Percentiles rank a stretch among this genome's conserved stretches.
Evolutionary conservation across 2,329 filamentous ascomycete species (phyloP).

Genomic region (Acephala macrosclerotiorum): DNA sequence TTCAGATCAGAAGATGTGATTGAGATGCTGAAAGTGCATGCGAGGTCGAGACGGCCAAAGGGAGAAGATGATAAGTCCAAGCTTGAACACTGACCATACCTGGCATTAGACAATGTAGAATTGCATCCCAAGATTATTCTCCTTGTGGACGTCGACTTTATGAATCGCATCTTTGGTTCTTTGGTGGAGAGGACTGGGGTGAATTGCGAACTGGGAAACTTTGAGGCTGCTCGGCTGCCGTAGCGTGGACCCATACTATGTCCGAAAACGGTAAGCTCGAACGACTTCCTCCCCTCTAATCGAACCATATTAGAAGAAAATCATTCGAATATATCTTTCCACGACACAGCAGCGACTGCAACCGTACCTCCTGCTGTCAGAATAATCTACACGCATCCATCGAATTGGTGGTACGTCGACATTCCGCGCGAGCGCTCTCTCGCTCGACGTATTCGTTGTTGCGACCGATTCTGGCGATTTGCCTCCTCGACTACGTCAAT

Average conservation of each 20-base stretch:
- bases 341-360: not conserved
- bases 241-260: not conserved
- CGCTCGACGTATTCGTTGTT: constrained; percentile 11
- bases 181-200: not conserved
- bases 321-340: no score
- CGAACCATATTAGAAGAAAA: not conserved
- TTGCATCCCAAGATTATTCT: not conserved
- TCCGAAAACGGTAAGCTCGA: not conserved
- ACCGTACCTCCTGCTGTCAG: not conserved
- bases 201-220: not conserved
- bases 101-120: not conserved
- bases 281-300: no score
- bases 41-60: not conserved
- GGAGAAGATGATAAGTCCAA: not conserved
- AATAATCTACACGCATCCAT: not conserved
- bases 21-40: not conserved
- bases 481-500: constrained; percentile 23
- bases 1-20: not conserved
- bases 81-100: not conserved
- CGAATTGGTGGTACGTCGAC: not conserved
- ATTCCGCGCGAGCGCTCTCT: not conserved
- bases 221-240: not conserved
- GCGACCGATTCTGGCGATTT: constrained; percentile 11
- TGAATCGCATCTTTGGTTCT: not conserved
- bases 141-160: not conserved